Base-by-base conservation (phyloP, 306 rosid species). In the Echinosophora koreensis region DNA sequence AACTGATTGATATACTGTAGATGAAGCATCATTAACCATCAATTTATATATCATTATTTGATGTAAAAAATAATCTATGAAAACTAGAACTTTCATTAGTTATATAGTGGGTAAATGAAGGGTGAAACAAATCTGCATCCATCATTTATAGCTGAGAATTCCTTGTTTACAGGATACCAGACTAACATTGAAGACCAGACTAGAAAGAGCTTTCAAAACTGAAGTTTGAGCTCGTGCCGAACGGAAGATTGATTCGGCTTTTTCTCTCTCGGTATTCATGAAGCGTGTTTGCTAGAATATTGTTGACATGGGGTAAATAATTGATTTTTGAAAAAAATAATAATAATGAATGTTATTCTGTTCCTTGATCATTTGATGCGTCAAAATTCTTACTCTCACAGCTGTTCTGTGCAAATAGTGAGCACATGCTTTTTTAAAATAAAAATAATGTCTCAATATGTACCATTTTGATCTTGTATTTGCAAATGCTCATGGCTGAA, bases 161-260 rank as follows among this genome's bases (percentile, higher is more conserved):
- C 12, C 30, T 78, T 32, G 15, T 27, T 74, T 76, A 82, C 89
- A 89, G 96, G 83, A 78, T 51, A 74, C 51, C 60, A 78, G 9
- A 18, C 35, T 56, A 37, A 77, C 57, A 13, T 61, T 78, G 79
- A 82, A 73, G 49, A 87, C 78, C 35, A 83, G 74, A 70, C 79
- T 87, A 78, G 88, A 80, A 60, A 58, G 27, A 54, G 86, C 83
- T 8, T 65, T 82, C 57, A 85, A 87, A 34, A 63, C 71, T 60
- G 71, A 82, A 66, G 84, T 60, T 52, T 81, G 54, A 89, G 78
- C 73, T 56, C 2, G 47, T 6, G 32, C 32, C 32, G 32, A 30
- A 30, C 6, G 6, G 11, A 7, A 39, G 46, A 39, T 39, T 6
- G 11, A 39, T 39, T 41, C 22, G 22, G 22, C 22, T 22, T 22